phyloP scores from a whole-genome alignment of 176 grass and related monocot species.

The Oryza australiensis region DNA sequence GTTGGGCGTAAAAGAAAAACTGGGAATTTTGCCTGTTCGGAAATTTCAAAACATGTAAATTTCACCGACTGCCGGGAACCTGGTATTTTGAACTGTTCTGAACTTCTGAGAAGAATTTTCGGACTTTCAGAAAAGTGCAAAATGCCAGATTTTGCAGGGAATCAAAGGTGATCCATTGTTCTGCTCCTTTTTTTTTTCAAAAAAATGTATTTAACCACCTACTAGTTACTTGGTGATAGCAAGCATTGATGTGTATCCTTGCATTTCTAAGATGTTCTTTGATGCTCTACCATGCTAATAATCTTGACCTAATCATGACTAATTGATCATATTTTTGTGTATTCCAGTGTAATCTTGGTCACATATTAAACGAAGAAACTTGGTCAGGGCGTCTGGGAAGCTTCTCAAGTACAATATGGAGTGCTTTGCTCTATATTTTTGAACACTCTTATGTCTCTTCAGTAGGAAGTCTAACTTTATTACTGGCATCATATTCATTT shows the following conservation, averaged over 20 bases:
- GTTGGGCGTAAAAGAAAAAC: no score
- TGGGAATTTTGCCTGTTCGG: no score
- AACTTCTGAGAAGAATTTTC: no score
- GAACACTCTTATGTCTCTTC: conserved; percentile 90
- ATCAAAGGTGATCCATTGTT: no score
- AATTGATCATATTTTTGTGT: conserved; percentile 41
- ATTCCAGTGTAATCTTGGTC: conserved; percentile 82
- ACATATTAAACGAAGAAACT: conserved; percentile 78
- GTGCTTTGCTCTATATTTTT: conserved; percentile 78
- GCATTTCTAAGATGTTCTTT: not conserved
- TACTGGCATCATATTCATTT: conserved; percentile 73
- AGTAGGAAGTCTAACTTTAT: conserved; percentile 63
- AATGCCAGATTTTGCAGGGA: no score
- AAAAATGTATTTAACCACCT: not conserved
- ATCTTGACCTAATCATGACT: conserved; percentile 1
- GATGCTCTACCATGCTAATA: conserved; percentile 10
- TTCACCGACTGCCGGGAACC: no score
- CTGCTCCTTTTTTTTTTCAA: not conserved
- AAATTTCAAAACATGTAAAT: no score
- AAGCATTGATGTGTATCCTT: not conserved
- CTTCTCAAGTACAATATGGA: conserved; percentile 80
- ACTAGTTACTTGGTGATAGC: conserved; percentile 6
- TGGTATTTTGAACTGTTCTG: no score
- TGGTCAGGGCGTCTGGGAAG: conserved; percentile 66
- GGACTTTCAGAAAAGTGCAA: no score